Percentiles rank a stretch among this genome's conserved stretches.
phyloP scores from a whole-genome alignment of 2,329 filamentous ascomycete species.

The Microcyclospora pomicola region DNA sequence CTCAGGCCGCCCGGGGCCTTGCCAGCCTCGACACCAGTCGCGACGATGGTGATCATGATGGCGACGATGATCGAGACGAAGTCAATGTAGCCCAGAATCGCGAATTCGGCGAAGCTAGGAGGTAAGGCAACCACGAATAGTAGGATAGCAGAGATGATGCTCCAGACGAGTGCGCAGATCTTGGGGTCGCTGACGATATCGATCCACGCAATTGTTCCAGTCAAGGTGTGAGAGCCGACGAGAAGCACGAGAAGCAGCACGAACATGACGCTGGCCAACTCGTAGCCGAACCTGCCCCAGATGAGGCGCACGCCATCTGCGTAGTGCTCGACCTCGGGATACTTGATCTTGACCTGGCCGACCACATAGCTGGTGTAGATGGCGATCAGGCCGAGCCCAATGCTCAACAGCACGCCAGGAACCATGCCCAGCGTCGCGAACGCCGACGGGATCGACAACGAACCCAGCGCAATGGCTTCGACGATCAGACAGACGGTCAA shows the following conservation, averaged over 20 bases:
- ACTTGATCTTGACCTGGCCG: constrained; percentile 44
- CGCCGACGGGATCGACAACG: constrained; percentile 42
- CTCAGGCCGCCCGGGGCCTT: constrained; percentile 17
- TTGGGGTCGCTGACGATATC: constrained; percentile 24
- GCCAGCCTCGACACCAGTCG: constrained; percentile 19
- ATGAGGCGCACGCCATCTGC: constrained; percentile 31
- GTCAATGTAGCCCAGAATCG: constrained; percentile 24
- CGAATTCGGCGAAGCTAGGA: constrained; percentile 24
- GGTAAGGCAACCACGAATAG: constrained; percentile 23
- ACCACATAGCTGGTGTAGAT: constrained; percentile 50
- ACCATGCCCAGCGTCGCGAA: constrained; percentile 42
- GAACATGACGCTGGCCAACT: constrained; percentile 31
- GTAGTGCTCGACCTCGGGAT: constrained; percentile 32
- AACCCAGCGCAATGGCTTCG: constrained; percentile 45
- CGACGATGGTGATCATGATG: constrained; percentile 24
- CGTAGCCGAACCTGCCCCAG: constrained; percentile 30
- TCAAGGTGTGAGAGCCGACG: constrained; percentile 31
- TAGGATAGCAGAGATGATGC: constrained; percentile 29
- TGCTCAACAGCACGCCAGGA: constrained; percentile 41
- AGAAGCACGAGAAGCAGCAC: constrained; percentile 29
- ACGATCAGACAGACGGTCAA: constrained; percentile 38
- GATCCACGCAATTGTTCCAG: constrained; percentile 33
- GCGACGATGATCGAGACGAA: constrained; percentile 23
- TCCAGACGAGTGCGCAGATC: constrained; percentile 30
- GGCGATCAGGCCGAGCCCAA: constrained; percentile 42